Evolutionary conservation across 2,329 filamentous ascomycete genomes (phyloP).

Genomic region (Fusarium oligoseptatum): DNA sequence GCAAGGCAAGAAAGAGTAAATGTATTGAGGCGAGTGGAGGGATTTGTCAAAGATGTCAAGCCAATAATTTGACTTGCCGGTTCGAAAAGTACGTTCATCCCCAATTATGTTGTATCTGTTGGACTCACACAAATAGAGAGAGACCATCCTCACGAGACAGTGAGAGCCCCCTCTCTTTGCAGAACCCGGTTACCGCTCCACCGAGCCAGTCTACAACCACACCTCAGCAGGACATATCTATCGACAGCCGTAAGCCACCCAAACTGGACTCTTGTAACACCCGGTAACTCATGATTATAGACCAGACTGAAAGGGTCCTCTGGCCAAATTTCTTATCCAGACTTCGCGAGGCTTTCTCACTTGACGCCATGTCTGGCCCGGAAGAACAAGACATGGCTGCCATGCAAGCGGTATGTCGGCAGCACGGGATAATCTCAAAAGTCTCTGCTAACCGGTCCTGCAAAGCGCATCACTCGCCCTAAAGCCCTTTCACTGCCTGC

Average conservation of each 20-base stretch:
- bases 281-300: neutral
- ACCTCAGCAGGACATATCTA: slow-evolving; percentile 29
- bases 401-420: slow-evolving; percentile 34
- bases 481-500: slow-evolving; percentile 31
- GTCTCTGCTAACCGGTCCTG: neutral
- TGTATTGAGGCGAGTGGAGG: slow-evolving; percentile 48
- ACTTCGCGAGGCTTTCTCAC: slow-evolving; percentile 46
- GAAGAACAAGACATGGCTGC: slow-evolving; percentile 39
- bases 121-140: slow-evolving; percentile 8
- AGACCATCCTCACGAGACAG: slow-evolving; percentile 3
- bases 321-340: slow-evolving; percentile 47
- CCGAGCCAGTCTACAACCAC: neutral
- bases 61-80: slow-evolving; percentile 39
- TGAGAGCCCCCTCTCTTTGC: neutral
- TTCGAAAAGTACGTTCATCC: slow-evolving; percentile 24
- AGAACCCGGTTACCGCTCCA: neutral
- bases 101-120: neutral
- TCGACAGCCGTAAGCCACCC: slow-evolving; percentile 20
- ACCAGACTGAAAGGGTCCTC: slow-evolving; percentile 42
- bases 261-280: neutral
- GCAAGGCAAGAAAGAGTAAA: slow-evolving; percentile 53
- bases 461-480: slow-evolving; percentile 25
- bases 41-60: slow-evolving; percentile 47
- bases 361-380: slow-evolving; percentile 34
- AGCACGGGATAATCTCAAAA: neutral